Base-by-base conservation (phyloP, 768 basidiomycete species). In the Tulasnella sp. region DNA sequence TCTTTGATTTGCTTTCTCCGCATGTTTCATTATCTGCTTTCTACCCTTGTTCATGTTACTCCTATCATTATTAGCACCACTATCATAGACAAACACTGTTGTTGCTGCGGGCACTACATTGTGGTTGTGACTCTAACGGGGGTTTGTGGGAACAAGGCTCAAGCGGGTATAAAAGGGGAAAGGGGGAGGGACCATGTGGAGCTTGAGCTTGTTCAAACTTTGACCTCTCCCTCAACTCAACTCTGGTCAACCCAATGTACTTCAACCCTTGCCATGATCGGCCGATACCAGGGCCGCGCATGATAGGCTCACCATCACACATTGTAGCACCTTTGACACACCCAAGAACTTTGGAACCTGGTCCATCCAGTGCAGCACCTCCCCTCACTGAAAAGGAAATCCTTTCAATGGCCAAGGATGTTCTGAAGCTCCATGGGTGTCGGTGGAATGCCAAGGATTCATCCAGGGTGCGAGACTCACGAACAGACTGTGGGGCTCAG, bases 201-300 rank as follows among this genome's bases (percentile, higher is more conserved):
- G 26, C 26, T n/a, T 16, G 23, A 61, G n/a, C 9, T 23, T 29
- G 2, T 13, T 26, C 57, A 6, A 26, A 0, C 46, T 20, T 48
- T 20, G 18, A 61, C 5, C 61, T 13, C 11, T 67, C 61, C 32
- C 32, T 35, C 61, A 9, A 67, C 61, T 26, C 26, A 29, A 67
- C 61, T n/a, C 32, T 13, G 15, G 4, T 29, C n/a, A 20, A 67
- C 61, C 26, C 29, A 35, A 67, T 67, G 61, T 67, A 35, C 32
- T 67, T 67, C 61, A 67, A 67, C 61, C 61, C 61, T 67, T 67
- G 61, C 32, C 61, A 67, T 35, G 61, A 67, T 5, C 61, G 26
- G 32, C 13, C 61, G 9, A 16, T 67, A 32, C 61, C 29, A 35
- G 61, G 61, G 16, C 61, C 61, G 32, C 32, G 61, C 26, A 67